These are phyloP conservation scores for Gynochthodes officinalis DNA, from an alignment of 257 asterid species.

Conservation along the genomic window DNA sequence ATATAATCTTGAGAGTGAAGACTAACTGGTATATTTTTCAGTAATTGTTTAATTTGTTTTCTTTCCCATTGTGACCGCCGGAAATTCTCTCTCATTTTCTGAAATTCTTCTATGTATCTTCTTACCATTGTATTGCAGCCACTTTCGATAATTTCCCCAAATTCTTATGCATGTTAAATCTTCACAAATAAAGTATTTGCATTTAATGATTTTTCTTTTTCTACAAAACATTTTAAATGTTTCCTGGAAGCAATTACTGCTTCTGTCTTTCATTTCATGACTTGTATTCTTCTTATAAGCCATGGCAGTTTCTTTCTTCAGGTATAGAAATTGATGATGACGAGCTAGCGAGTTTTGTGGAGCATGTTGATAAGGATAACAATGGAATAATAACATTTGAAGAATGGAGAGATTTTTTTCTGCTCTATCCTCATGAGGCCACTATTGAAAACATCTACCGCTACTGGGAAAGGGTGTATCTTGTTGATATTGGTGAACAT, in stretches of 20 bases:
- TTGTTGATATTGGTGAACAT: constrained; percentile 93
- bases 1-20: background rate
- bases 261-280: constrained; percentile 11
- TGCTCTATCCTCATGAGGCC: constrained; percentile 93
- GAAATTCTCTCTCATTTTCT: background rate
- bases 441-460: constrained; percentile 88
- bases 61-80: background rate
- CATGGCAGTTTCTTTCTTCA: constrained; percentile 70
- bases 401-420: constrained; percentile 97
- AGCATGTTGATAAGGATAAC: constrained; percentile 91
- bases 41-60: background rate
- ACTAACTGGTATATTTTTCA: no score
- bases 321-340: constrained; percentile 89
- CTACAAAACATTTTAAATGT: background rate
- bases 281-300: constrained; percentile 57
- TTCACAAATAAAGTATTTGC: background rate
- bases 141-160: background rate
- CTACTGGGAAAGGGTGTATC: constrained; percentile 90
- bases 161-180: background rate
- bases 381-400: constrained; percentile 92
- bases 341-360: constrained; percentile 95
- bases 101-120: background rate
- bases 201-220: background rate
- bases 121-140: background rate
- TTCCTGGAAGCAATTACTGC: background rate